Evolutionary conservation across 805 yeast species (phyloP).

Genomic region (Cyberlindnera meyerae): DNA sequence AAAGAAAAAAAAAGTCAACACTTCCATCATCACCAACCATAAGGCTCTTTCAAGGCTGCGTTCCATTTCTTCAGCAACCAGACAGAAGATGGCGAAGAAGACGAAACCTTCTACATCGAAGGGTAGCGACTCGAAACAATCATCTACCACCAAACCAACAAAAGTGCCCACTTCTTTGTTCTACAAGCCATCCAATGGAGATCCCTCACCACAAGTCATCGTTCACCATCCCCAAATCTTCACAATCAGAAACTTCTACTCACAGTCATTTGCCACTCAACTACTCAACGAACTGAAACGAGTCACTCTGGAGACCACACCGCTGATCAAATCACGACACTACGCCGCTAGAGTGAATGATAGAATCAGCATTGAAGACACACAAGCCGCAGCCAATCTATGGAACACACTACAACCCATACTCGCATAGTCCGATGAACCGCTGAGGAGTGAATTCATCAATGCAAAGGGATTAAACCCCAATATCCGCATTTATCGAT

Average conservation of each 20-base stretch:
- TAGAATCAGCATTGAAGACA: conserved; percentile 39
- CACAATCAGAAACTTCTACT: conserved; percentile 18
- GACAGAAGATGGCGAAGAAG: no score
- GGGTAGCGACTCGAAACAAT: no score
- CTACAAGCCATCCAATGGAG: not conserved
- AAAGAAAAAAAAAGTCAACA: no score
- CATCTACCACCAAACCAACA: not conserved
- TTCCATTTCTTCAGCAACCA: no score
- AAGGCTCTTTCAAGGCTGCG: no score
- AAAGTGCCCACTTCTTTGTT: conserved; percentile 8
- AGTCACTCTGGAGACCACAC: conserved; percentile 40
- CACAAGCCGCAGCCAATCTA: conserved; percentile 31
- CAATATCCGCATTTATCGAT: conserved; percentile 51
- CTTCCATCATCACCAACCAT: no score
- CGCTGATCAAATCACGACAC: conserved; percentile 40
- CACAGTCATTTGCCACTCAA: conserved; percentile 7
- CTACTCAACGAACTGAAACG: conserved; percentile 6
- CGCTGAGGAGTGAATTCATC: conserved; percentile 30
- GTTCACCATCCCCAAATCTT: conserved; percentile 17
- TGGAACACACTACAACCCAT: conserved; percentile 39
- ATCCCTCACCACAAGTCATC: conserved; percentile 2
- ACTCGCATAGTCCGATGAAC: conserved; percentile 27
- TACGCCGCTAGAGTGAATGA: conserved; percentile 59
- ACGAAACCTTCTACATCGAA: no score
- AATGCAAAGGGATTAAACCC: conserved; percentile 51